Conservation (phyloP, 108 stramenopile species). For the Schizochytrium sp. region DNA sequence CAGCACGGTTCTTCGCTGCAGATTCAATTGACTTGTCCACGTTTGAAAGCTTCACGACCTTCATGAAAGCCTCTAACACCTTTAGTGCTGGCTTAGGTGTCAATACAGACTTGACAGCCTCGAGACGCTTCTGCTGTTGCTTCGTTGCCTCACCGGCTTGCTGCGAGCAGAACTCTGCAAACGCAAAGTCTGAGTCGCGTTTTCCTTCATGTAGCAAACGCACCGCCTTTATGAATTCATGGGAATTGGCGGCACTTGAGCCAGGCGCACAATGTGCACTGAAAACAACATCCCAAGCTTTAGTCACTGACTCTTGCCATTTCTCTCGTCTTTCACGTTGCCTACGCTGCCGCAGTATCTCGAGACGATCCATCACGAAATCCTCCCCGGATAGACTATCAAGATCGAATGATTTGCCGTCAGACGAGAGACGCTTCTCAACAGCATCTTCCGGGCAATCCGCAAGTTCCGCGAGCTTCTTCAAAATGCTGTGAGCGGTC, state of each 20-base stretch:
- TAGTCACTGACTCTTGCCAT: neutral
- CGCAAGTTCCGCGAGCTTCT: neutral
- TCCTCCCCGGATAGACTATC: neutral
- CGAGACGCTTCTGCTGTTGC: neutral
- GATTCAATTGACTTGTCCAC: neutral
- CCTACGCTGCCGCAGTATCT: neutral
- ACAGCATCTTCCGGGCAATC: neutral
- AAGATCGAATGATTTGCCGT: neutral
- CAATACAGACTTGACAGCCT: neutral
- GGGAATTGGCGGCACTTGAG: neutral
- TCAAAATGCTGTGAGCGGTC: neutral
- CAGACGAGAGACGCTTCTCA: neutral
- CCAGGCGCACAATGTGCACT: neutral
- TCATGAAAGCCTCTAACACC: neutral
- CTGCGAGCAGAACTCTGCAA: neutral
- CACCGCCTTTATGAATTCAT: neutral
- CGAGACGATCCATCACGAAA: neutral
- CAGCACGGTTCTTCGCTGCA: neutral
- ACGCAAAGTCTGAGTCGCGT: neutral
- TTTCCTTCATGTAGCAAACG: neutral
- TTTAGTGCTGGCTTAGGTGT: neutral
- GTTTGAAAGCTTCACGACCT: neutral
- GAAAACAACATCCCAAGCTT: neutral
- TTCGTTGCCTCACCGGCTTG: neutral
- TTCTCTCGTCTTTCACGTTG: neutral